Evolutionary conservation across 2,329 filamentous ascomycete species (phyloP), one percentile per base, ranked within the genome.

Genomic region (Alternaria postmessia): DNA sequence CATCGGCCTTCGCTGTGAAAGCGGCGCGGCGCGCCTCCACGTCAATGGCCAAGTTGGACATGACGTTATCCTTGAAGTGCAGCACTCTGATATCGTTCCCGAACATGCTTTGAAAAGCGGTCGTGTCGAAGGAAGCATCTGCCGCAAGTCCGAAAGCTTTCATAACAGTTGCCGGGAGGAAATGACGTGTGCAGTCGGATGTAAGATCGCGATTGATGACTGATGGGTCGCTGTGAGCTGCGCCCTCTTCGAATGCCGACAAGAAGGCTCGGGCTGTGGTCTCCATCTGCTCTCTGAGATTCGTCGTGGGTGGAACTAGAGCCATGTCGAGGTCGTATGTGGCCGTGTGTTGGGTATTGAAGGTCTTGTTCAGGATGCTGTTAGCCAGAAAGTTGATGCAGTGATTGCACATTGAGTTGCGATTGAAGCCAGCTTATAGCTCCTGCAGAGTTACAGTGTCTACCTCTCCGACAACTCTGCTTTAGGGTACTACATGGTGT

Each of bases 161-260:
- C 3, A 36, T 18, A 5, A 59, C 51, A 7, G 51, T 51, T 24
- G 43, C 44, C 8, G 57, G 57, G 20, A 55, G 57, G 3, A 59
- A 9, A 20, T 59, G 43, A 8, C 57, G 43, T 12, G 22, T 51
- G 26, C 57, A 59, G 43, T 55, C 51, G 9, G 38, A 18, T 38
- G 51, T 59, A 22, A 59, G 51, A 43, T 59, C 43, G 38, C 57
- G 51, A 18, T 59, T 59, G 44, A 59, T 51, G 36, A 59, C 28
- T 3, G 57, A 59, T 20, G 51, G 1, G 44, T 59, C n/a, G n/a
- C 28, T 14, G 11, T 59, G 38, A n/a, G 51, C n/a, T 9, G 3
- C 26, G 28, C 57, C 44, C 14, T 59, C 51, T 51, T 59, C 57
- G 39, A 55, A 55, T 6, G 36, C 43, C 2, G 44, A 55, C 26